Conservation (phyloP, 805 yeast species). For the Saccharomycopsis amapae region DNA sequence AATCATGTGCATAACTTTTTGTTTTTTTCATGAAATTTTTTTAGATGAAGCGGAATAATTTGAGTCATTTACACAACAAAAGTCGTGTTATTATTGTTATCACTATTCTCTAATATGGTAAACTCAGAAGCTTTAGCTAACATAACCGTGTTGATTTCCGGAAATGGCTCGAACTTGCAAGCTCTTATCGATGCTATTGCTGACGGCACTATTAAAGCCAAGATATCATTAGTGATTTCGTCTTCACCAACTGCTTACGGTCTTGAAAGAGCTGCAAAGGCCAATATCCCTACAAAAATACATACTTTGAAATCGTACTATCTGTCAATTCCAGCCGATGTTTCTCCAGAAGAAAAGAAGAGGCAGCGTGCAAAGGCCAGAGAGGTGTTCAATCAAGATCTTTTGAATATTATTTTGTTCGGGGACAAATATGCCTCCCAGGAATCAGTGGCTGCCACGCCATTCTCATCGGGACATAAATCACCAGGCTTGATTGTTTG, state of each 20-base stretch:
- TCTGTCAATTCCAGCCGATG: slow-evolving; percentile 47
- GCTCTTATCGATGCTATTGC: slow-evolving; percentile 76
- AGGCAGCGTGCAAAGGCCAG: slow-evolving; percentile 55
- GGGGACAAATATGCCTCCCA: slow-evolving; percentile 36
- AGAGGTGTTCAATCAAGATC: slow-evolving; percentile 65
- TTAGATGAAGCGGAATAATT: no score
- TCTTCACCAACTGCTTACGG: slow-evolving; percentile 87
- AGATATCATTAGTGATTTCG: slow-evolving; percentile 73
- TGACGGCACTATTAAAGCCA: slow-evolving; percentile 37
- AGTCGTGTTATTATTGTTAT: no score
- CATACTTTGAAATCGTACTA: slow-evolving; percentile 73
- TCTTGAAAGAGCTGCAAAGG: slow-evolving; percentile 64
- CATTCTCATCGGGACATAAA: slow-evolving; percentile 28
- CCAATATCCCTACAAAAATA: slow-evolving; percentile 59
- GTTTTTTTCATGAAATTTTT: no score
- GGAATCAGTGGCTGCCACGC: slow-evolving; percentile 29
- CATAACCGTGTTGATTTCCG: slow-evolving; percentile 74
- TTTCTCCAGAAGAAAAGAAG: slow-evolving; percentile 44
- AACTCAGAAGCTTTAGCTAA: slow-evolving; percentile 25
- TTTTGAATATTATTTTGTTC: slow-evolving; percentile 58
- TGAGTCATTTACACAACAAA: no score
- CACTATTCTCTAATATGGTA: no score
- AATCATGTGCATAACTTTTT: no score
- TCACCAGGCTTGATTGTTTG: slow-evolving; percentile 87
- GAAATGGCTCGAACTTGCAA: slow-evolving; percentile 92